Base-by-base conservation (phyloP, 345 rosid species). In the Ricinus communis region DNA sequence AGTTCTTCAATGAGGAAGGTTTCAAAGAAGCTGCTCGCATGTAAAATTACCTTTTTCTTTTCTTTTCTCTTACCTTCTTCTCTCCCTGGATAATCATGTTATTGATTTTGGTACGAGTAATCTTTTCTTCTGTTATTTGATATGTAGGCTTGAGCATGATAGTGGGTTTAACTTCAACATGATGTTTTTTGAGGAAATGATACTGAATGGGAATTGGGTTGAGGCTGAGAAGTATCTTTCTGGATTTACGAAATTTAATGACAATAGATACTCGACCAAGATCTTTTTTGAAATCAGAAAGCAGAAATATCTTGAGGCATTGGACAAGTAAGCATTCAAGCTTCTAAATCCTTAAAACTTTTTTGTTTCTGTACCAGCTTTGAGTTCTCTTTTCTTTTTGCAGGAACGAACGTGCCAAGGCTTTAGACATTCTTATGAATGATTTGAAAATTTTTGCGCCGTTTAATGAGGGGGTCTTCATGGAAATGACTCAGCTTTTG, bases 1-100 rank as follows among this genome's bases (percentile, higher is more conserved):
- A 83, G 83, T 82, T 69, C 75, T 57, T 81, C 8, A 58, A 80
- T 22, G 85, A 83, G 49, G 83, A 80, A 70, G 82, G 82, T 31
- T 78, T 79, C 62, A 68, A 66, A 66, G 81, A 62, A 60, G 56
- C 84, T 47, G 85, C 82, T 62, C 76, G 41, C 59, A 70, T 40
- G 83, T 76, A 45, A 47, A 14, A 71, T 65, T 66, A 19, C 57
- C n/a, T n/a, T n/a, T 47, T 41, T 11, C 21, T 63, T 31, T 8
- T 64, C 11, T 49, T 58, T 28, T 24, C n/a, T 22, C n/a, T 30
- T n/a, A n/a, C n/a, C 25, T 16, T 41, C 5, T 24, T 16, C 3
- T 14, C 1, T 15, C 2, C 30, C 13, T 12, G 28, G 1, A 53
- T 0, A 45, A 9, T 3, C 3, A 45, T 13, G 10, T 24, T 4